A percentile compares a stretch with the other conserved stretches of the same genome.
phyloP scores from a whole-genome alignment of 345 rosid species.

The Microcos paniculata region DNA sequence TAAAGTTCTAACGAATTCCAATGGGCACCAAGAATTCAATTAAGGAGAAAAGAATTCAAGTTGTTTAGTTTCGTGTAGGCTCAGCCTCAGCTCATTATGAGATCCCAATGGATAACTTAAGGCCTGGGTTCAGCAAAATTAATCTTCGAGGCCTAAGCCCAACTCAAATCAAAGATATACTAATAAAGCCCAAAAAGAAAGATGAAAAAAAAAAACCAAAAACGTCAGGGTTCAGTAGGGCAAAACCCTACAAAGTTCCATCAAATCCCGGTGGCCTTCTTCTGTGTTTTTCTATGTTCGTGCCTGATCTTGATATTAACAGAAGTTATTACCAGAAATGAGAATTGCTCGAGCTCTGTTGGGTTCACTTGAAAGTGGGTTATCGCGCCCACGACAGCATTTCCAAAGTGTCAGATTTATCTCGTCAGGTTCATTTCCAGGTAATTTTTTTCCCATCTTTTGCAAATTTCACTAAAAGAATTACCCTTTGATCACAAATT shows the following conservation, averaged over 20 bases:
- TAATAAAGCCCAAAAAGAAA: not conserved
- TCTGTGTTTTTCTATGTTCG: not conserved
- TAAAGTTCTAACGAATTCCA: too few relatives aligned
- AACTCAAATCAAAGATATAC: not conserved
- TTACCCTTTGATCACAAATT: not conserved
- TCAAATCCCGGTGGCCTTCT: not conserved
- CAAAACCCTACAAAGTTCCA: not conserved
- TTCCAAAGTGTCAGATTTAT: slow-evolving; percentile 1
- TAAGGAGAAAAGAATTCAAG: too few relatives aligned
- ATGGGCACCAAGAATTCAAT: too few relatives aligned
- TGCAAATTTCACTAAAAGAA: not conserved
- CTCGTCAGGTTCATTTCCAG: slow-evolving; percentile 5
- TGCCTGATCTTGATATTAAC: not conserved
- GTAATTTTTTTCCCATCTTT: not conserved
- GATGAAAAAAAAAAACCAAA: not conserved
- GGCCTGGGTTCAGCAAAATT: not conserved
- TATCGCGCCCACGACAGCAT: not conserved
- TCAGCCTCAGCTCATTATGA: not conserved
- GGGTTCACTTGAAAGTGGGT: slow-evolving; percentile 2
- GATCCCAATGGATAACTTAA: not conserved
- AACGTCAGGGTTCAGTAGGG: not conserved
- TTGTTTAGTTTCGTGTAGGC: too few relatives aligned
- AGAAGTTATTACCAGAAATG: not conserved
- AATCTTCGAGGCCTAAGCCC: not conserved
- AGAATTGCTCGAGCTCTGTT: slow-evolving; percentile 12